Percentiles rank a stretch among this genome's conserved stretches.
phyloP scores from a whole-genome alignment of 305 asterid genomes.

The Withania somnifera region DNA sequence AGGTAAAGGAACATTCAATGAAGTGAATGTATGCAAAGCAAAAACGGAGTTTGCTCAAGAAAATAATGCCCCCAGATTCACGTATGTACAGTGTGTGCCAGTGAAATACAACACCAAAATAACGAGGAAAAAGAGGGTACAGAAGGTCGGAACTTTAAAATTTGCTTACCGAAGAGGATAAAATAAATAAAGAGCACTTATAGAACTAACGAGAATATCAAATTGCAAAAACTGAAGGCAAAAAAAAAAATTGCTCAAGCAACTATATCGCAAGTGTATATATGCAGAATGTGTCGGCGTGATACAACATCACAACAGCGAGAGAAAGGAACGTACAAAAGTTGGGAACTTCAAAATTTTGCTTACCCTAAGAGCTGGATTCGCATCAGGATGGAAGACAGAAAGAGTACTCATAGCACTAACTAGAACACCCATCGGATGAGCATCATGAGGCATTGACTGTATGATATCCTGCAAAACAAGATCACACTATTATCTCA shows the following conservation, averaged over 20 bases:
- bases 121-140: not conserved
- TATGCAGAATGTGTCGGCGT: not conserved
- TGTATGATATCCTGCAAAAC: constrained; percentile 89
- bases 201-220: constrained; percentile 53
- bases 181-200: constrained; percentile 82
- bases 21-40: not conserved
- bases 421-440: constrained; percentile 96
- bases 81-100: not conserved
- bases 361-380: constrained; percentile 91
- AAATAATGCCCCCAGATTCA: not conserved
- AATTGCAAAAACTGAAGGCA: not conserved
- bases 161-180: constrained; percentile 74
- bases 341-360: not conserved
- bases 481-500: constrained; percentile 3
- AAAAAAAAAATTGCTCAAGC: not conserved
- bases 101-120: not conserved
- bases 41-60: not conserved
- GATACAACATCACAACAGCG: not conserved
- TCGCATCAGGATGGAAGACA: constrained; percentile 90
- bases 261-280: not conserved
- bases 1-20: not conserved
- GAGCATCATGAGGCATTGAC: constrained; percentile 99
- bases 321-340: not conserved
- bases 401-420: constrained; percentile 95
- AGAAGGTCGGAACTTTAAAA: not conserved